Conservation (phyloP, 805 yeast genomes). For the Cyberlindnera xylosilytica region DNA sequence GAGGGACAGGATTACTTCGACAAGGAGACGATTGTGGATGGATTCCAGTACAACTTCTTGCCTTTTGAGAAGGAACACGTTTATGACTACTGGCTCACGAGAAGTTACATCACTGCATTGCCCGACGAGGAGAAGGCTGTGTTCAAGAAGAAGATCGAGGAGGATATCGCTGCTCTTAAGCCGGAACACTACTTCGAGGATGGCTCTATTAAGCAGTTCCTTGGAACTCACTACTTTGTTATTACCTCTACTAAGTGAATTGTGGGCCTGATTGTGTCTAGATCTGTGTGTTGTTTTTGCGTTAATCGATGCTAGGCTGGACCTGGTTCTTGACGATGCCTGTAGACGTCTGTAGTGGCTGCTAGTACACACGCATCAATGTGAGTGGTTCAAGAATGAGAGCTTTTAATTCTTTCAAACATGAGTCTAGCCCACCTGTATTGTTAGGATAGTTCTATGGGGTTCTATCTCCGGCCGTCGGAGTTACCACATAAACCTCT, state of each 20-base stretch:
- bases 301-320: too few relatives aligned
- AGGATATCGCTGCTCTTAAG: slow-evolving; percentile 8
- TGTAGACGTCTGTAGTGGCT: too few relatives aligned
- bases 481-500: too few relatives aligned
- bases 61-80: slow-evolving; percentile 34
- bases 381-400: too few relatives aligned
- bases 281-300: too few relatives aligned
- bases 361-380: too few relatives aligned
- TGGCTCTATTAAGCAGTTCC: slow-evolving; percentile 17
- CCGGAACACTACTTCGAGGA: slow-evolving; percentile 8
- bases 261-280: too few relatives aligned
- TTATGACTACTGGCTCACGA: slow-evolving; percentile 50
- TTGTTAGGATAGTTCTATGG: too few relatives aligned
- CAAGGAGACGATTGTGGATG: slow-evolving; percentile 32
- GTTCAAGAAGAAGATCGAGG: slow-evolving; percentile 32
- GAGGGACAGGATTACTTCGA: slow-evolving; percentile 33
- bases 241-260: slow-evolving; percentile 6
- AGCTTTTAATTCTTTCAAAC: too few relatives aligned
- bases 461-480: too few relatives aligned
- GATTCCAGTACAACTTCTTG: slow-evolving; percentile 30
- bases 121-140: slow-evolving; percentile 34
- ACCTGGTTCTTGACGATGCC: too few relatives aligned
- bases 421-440: too few relatives aligned
- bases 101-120: slow-evolving; percentile 51
- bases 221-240: slow-evolving; percentile 25